These are phyloP conservation scores for Coccomyxa sp. DNA, from an alignment of 139 green algal genomes.

Conservation along the genomic window DNA sequence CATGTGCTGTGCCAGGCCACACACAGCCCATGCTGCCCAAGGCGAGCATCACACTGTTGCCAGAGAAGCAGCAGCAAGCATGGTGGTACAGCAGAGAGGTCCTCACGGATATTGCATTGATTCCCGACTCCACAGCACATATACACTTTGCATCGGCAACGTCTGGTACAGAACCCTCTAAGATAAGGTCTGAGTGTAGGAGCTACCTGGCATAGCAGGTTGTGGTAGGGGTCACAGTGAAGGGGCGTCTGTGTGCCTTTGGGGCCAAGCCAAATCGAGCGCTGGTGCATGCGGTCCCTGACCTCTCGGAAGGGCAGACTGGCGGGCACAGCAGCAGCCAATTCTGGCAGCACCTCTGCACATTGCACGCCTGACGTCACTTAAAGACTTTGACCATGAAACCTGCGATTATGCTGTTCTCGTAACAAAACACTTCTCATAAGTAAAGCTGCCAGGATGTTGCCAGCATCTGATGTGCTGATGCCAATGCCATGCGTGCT, in stretches of 20 bases:
- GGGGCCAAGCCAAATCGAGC: slow-evolving; percentile 15
- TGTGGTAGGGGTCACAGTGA: slow-evolving; percentile 18
- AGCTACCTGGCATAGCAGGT: slow-evolving; percentile 5
- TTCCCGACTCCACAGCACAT: background rate
- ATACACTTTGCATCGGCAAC: background rate
- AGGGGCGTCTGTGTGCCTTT: slow-evolving; percentile 11
- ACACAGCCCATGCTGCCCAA: too few species aligned
- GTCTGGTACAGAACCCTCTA: background rate
- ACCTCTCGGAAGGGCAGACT: background rate
- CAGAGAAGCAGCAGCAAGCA: too few species aligned
- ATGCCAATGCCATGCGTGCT: too few species aligned
- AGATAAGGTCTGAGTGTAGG: background rate
- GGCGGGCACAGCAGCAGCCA: background rate
- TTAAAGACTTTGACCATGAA: too few species aligned
- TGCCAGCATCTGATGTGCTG: too few species aligned
- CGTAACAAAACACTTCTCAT: too few species aligned
- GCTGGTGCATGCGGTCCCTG: slow-evolving; percentile 13
- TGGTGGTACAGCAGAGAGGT: too few species aligned
- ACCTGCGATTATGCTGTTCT: too few species aligned
- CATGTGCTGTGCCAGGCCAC: too few species aligned
- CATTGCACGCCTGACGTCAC: too few species aligned
- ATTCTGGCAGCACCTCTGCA: background rate
- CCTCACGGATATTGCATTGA: background rate
- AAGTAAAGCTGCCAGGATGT: too few species aligned
- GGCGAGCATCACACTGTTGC: too few species aligned